Evolutionary conservation across 2,329 filamentous ascomycete genomes (phyloP), one percentile per base, ranked within the genome.

Genomic region (Acarospora socialis): DNA sequence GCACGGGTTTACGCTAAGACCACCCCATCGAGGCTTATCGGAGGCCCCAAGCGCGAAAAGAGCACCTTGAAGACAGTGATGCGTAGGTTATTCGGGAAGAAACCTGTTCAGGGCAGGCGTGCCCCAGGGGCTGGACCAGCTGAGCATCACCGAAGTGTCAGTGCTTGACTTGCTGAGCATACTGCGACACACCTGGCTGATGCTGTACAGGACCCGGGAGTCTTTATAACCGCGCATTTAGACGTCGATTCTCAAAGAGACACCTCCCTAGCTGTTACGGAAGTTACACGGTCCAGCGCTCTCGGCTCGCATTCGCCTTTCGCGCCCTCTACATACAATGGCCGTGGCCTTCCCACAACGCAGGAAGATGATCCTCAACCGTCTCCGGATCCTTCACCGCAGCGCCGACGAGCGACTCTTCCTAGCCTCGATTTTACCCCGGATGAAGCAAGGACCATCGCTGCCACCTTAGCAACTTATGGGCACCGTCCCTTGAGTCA

Each of bases 261-360:
- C 10, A 34, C 35, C 17, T 42, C 40, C 14, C 28, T n/a, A n/a
- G n/a, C n/a, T n/a, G n/a, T 33, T 18, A 38, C 40, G 6, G 32
- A 23, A 7, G 30, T 41, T 13, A 10, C 37, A 9, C 35, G 34
- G 25, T 35, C 38, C 12, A 43, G 38, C 26, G 40, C 41, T 20
- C 34, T 43, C 14, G 36, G 33, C 9, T 39, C 33, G 7, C 36
- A 38, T 28, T 34, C 40, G 10, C 40, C 40, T n/a, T 32, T 35
- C 3, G 12, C n/a, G n/a, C n/a, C n/a, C n/a, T n/a, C n/a, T n/a
- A n/a, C n/a, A n/a, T n/a, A n/a, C n/a, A n/a, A n/a, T n/a, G n/a
- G n/a, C n/a, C n/a, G n/a, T n/a, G n/a, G n/a, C n/a, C n/a, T n/a
- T n/a, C n/a, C n/a, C n/a, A n/a, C n/a, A n/a, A n/a, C n/a, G n/a